Percentiles rank a stretch among this genome's conserved stretches.
These are phyloP conservation scores for Symbiotaphrina buchneri DNA, from an alignment of 495 filamentous ascomycete species.

Conservation along the genomic window DNA sequence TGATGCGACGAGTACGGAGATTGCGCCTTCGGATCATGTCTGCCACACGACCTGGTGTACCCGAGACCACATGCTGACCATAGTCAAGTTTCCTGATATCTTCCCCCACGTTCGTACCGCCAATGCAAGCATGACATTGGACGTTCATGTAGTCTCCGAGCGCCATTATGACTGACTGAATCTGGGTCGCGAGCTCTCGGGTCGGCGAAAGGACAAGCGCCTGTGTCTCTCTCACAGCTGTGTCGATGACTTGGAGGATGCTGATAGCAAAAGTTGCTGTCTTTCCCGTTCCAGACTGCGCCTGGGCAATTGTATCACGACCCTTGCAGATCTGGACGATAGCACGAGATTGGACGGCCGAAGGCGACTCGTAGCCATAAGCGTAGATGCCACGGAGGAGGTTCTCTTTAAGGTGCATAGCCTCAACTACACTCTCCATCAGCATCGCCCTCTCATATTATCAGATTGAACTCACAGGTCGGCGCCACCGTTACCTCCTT, in stretches of 20 bases:
- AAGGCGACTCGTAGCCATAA: constrained; percentile 94
- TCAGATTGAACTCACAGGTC: constrained; percentile 17
- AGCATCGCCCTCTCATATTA: constrained; percentile 5
- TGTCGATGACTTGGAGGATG: constrained; percentile 93
- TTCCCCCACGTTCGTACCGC: constrained; percentile 92
- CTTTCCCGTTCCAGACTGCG: constrained; percentile 98
- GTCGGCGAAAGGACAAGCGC: constrained; percentile 91
- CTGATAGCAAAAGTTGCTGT: constrained; percentile 98
- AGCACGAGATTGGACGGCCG: constrained; percentile 87
- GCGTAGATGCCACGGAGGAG: constrained; percentile 95
- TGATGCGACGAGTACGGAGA: constrained; percentile 86
- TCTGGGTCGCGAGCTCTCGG: constrained; percentile 94
- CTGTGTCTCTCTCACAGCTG: constrained; percentile 82
- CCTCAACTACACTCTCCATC: constrained; percentile 19
- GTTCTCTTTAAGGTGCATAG: constrained; percentile 83
- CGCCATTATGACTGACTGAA: constrained; percentile 95
- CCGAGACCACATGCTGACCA: constrained; percentile 88
- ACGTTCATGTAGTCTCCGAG: constrained; percentile 99
- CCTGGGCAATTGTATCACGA: constrained; percentile 96
- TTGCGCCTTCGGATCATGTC: constrained; percentile 98
- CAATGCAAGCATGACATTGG: constrained; percentile 97
- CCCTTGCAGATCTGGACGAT: constrained; percentile 99
- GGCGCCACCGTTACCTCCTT: constrained; percentile 62
- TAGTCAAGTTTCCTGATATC: constrained; percentile 93
- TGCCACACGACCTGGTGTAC: constrained; percentile 90